Evolutionary conservation across 1,284 basidiomycete genomes (phyloP), one percentile per base, ranked within the genome.

Genomic region (Chalciporus sp.): DNA sequence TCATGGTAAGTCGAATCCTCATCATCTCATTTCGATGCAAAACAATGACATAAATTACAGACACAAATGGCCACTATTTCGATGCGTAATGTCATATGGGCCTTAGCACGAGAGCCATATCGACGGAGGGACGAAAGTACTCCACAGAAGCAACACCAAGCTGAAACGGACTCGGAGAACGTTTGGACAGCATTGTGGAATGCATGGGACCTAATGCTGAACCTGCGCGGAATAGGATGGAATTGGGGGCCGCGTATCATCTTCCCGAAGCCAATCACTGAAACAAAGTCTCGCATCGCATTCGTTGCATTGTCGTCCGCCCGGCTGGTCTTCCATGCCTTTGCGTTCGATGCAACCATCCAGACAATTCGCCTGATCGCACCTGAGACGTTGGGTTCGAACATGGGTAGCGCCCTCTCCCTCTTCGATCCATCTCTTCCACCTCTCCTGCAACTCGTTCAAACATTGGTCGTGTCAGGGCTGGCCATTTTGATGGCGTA

Each of bases 391-490:
- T 58, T 69, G 11, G 61, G 57, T 31, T 57, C 65, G 4, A 10
- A 41, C 27, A 16, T 46, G 0, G 69, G 69, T 2, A 76, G 76
- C 3, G 71, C 77, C 23, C 78, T 86, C 4, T 71, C 77, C 20
- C 78, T 86, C 44, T 84, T 80, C 62, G 76, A 83, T 61, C 45
- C 64, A 12, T 61, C 70, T 3, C 68, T 82, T 1, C 69, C 80
- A 7, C 74, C 71, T 1, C 20, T 70, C 7, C 59, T 61, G 1
- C 76, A 78, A 42, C 77, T 81, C 58, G 29, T 72, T 19, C 77
- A 74, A 19, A 74, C 79, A 3, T 64, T 72, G 12, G 14, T 70
- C 29, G 69, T 84, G 12, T 70, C 74, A 5, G 58, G 76, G 27
- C 61, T 79, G 17, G 61, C 70, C 0, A 80, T 78, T 0, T 61